Percentiles rank a stretch among this genome's conserved stretches.
Evolutionary conservation across 352 stramenopile species (phyloP).

Genomic region (Phytophthora megakarya): DNA sequence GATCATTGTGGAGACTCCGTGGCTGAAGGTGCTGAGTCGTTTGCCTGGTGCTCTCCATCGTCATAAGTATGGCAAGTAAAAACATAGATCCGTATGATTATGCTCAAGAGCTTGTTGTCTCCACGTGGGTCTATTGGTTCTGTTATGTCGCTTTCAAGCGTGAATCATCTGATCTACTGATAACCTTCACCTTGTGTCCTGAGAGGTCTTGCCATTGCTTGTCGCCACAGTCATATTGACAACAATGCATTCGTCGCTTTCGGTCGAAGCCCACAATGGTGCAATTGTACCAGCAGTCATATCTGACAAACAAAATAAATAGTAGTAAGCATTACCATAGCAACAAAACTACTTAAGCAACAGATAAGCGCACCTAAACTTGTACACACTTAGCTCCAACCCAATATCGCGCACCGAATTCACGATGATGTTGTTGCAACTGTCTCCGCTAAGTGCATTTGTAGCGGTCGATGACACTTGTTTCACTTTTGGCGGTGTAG

Average conservation of each 20-base stretch:
- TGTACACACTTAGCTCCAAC: conserved; percentile 66
- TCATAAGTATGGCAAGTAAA: conserved; percentile 90
- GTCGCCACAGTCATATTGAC: conserved; percentile 82
- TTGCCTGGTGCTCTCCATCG: conserved; percentile 79
- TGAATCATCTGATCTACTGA: conserved; percentile 34
- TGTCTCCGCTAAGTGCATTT: conserved; percentile 4
- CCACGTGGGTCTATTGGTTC: neutral
- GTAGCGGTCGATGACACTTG: conserved; percentile 6
- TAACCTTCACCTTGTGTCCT: conserved; percentile 53
- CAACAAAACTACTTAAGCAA: neutral
- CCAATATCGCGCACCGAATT: conserved; percentile 72
- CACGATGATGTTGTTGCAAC: conserved; percentile 24
- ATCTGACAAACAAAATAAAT: conserved; percentile 41
- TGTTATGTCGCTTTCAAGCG: conserved; percentile 2
- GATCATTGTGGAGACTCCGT: conserved; percentile 83
- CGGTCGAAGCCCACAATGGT: conserved; percentile 73
- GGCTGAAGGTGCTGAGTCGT: conserved; percentile 85
- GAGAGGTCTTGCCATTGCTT: conserved; percentile 80
- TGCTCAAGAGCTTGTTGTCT: conserved; percentile 12
- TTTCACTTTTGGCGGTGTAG: conserved; percentile 13
- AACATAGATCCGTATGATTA: conserved; percentile 39
- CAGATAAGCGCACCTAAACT: conserved; percentile 46
- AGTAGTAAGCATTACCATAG: neutral
- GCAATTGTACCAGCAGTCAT: conserved; percentile 86
- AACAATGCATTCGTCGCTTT: conserved; percentile 77